Conservation (phyloP, 306 rosid species). For the Gleditsia sinensis region DNA sequence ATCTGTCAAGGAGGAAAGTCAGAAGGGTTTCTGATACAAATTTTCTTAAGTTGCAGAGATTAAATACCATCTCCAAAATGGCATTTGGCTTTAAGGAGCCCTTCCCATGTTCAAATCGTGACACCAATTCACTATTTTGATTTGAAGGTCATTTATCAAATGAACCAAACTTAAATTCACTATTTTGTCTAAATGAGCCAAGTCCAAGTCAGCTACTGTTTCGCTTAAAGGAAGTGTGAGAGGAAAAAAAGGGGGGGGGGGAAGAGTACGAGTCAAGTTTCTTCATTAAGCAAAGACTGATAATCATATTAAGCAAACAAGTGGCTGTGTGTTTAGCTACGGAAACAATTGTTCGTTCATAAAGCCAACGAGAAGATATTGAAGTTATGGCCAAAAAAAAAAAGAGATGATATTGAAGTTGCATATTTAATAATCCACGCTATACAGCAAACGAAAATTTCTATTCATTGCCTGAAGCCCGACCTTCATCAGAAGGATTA, state of each 20-base stretch:
- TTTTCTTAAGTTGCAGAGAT: background rate
- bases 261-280: background rate
- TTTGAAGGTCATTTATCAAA: background rate
- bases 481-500: constrained; percentile 39
- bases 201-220: too few relatives aligned
- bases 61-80: background rate
- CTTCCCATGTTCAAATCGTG: background rate
- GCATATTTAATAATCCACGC: background rate
- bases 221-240: too few relatives aligned
- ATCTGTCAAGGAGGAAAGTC: background rate
- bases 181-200: too few relatives aligned
- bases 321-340: background rate
- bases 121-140: background rate
- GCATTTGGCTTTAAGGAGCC: background rate
- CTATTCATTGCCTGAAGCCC: constrained; percentile 37
- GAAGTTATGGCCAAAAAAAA: too few relatives aligned
- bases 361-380: constrained; percentile 4
- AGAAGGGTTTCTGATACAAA: background rate
- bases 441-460: constrained; percentile 28
- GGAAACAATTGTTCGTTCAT: constrained; percentile 29
- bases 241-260: too few relatives aligned
- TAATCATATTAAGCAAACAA: background rate
- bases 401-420: constrained; percentile 8
- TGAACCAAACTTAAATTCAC: too few relatives aligned
- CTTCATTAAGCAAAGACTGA: background rate